Base-by-base conservation (phyloP, 2,329 filamentous ascomycete genomes). In the Colletotrichum filicis region DNA sequence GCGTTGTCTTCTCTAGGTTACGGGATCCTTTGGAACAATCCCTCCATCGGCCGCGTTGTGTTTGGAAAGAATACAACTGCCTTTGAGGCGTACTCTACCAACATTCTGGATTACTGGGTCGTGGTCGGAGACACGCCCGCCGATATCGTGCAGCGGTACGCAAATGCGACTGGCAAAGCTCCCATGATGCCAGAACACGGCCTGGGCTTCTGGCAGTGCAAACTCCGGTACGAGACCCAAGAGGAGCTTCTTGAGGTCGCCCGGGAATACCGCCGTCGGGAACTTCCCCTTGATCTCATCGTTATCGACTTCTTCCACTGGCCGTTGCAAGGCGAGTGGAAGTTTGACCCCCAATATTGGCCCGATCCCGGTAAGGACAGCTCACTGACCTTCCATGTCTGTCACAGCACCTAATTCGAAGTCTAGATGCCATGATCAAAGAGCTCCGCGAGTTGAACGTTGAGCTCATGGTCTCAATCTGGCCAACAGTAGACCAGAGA, bases 381-480 rank as follows among this genome's bases (percentile, higher is more conserved):
- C 37, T 42, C 14, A 7, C 14, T 19, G 16, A 4, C 14, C 6
- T 16, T 16, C 16, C 14, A 16, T 19, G 9, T 42, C 5, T 42
- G 1, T 3, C 16, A 16, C 16, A 19, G 2, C 14, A 19, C 19
- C 37, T 42, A 19, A 42, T 42, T 19, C 37, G 37, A 19, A 19
- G 14, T 42, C 37, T 42, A 9, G 89, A 89, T 58, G 88, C 88
- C 4, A 93, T 93, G 91, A 83, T 92, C 24, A 82, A 84, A 49
- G 91, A 93, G 78, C 84, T 93, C 1, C 84, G 88, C 52, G 83
- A 86, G 0, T 79, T 93, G 71, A 84, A 85, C 0, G 87, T 93
- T 58, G 90, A 93, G 77, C 84, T 92, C 4, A 93, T 93, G 90
- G 89, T 93, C 0, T 92, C 90, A 0, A 87, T 93, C 75, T 93